Conservation (phyloP, 345 rosid genomes). For the Gossypium ekmanianum region DNA sequence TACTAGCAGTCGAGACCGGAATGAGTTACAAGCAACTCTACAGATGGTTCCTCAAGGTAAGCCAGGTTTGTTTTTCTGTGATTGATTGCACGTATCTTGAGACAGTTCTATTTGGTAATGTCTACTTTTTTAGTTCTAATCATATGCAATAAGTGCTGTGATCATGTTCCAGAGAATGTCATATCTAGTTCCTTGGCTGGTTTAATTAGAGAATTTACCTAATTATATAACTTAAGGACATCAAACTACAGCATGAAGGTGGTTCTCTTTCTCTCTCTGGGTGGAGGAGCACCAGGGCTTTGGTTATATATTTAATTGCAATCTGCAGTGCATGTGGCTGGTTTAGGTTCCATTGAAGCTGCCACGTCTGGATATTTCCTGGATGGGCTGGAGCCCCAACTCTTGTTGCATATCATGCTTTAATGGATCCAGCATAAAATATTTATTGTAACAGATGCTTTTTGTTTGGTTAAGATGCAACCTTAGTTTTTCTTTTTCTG, state of each 20-base stretch:
- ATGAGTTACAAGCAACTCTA: conserved; percentile 49
- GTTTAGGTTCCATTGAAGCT: conserved; percentile 5
- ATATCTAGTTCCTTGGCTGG: background rate
- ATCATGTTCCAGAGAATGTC: background rate
- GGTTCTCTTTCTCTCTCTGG: background rate
- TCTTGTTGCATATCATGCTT: background rate
- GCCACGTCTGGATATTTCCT: background rate
- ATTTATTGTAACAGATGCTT: background rate
- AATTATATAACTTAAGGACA: background rate
- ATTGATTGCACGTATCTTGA: background rate
- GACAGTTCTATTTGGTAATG: background rate
- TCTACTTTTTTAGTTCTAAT: background rate
- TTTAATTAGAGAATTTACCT: background rate
- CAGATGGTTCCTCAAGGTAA: conserved; percentile 59
- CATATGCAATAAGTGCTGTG: background rate
- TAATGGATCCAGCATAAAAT: background rate
- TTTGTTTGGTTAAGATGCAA: conserved; percentile 3
- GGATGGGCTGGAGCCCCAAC: background rate
- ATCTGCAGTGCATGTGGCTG: background rate
- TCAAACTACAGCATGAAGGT: background rate
- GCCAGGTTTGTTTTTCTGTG: conserved; percentile 14
- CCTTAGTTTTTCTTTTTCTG: background rate
- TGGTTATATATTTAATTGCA: background rate
- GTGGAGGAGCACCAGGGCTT: background rate
- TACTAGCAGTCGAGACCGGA: conserved; percentile 41